These are phyloP conservation scores for Ciborinia camelliae DNA, from an alignment of 2,329 filamentous ascomycete species.

Conservation along the genomic window DNA sequence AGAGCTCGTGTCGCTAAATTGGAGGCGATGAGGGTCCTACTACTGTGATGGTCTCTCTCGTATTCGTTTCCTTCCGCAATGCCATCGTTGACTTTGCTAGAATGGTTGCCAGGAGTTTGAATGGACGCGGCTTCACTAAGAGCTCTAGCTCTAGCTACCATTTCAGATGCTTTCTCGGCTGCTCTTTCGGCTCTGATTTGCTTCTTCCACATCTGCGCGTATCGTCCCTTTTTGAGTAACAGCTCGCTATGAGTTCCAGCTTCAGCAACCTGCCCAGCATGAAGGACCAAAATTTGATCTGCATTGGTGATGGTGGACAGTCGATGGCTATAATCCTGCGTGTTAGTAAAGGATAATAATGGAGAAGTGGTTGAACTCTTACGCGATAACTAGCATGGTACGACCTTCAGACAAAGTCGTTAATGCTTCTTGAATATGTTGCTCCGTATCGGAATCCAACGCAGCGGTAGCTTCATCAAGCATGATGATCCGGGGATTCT, in stretches of 20 bases:
- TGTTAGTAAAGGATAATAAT: conserved; percentile 79
- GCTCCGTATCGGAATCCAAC: conserved; percentile 86
- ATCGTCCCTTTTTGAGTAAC: conserved; percentile 65
- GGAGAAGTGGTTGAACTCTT: conserved; percentile 41
- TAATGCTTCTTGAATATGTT: conserved; percentile 86
- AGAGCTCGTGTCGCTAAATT: conserved; percentile 25
- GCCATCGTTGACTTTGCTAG: conserved; percentile 32
- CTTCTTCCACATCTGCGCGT: conserved; percentile 82
- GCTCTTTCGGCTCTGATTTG: conserved; percentile 77
- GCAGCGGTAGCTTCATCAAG: conserved; percentile 91
- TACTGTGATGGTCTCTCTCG: conserved; percentile 30
- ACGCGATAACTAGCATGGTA: conserved; percentile 93
- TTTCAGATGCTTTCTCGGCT: conserved; percentile 51
- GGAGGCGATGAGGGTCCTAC: conserved; percentile 21
- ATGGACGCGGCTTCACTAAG: conserved; percentile 31
- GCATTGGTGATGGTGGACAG: conserved; percentile 89
- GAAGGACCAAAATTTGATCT: conserved; percentile 80
- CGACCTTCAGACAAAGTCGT: conserved; percentile 77
- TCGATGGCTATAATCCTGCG: conserved; percentile 58
- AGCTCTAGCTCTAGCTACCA: conserved; percentile 35
- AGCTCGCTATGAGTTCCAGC: conserved; percentile 76
- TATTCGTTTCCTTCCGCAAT: conserved; percentile 35
- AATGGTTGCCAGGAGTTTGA: conserved; percentile 27
- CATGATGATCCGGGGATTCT: conserved; percentile 87
- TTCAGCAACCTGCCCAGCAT: conserved; percentile 74